These are phyloP conservation scores for Schoenoplectus triqueter DNA, from an alignment of 202 grass and related monocot species.

Conservation along the genomic window DNA sequence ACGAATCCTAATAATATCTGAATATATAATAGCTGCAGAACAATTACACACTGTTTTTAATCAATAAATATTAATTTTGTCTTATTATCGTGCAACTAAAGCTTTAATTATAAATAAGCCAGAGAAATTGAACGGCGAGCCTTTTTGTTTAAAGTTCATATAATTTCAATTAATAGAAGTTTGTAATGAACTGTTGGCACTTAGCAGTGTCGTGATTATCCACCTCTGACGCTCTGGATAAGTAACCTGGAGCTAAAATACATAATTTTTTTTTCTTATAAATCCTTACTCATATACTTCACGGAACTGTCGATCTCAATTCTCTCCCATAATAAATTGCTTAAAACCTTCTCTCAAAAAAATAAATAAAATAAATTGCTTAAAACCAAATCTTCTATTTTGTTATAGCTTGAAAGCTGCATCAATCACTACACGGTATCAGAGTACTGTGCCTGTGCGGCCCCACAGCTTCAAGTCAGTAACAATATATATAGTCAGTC, in stretches of 20 bases:
- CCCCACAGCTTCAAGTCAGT: neutral
- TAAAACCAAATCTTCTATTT: neutral
- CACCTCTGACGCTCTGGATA: neutral
- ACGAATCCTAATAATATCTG: too few relatives aligned
- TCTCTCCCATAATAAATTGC: neutral
- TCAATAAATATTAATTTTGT: too few relatives aligned
- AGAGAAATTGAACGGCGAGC: neutral
- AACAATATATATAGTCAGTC: neutral
- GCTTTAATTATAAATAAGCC: neutral
- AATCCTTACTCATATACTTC: neutral
- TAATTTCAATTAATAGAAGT: neutral
- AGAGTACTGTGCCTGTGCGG: neutral
- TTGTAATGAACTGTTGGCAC: neutral
- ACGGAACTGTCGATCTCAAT: neutral
- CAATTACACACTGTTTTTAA: too few relatives aligned
- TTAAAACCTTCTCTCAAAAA: neutral
- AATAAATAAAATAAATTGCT: too few relatives aligned
- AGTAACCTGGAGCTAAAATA: neutral
- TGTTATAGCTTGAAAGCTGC: neutral
- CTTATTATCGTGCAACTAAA: neutral
- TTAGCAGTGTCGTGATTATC: neutral
- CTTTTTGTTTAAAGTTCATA: neutral
- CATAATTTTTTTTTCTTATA: neutral
- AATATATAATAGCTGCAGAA: too few relatives aligned
- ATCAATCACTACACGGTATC: neutral